Evolutionary conservation across 192 early-diverging fungal species (phyloP).

Genomic region (Coemansia sp.): DNA sequence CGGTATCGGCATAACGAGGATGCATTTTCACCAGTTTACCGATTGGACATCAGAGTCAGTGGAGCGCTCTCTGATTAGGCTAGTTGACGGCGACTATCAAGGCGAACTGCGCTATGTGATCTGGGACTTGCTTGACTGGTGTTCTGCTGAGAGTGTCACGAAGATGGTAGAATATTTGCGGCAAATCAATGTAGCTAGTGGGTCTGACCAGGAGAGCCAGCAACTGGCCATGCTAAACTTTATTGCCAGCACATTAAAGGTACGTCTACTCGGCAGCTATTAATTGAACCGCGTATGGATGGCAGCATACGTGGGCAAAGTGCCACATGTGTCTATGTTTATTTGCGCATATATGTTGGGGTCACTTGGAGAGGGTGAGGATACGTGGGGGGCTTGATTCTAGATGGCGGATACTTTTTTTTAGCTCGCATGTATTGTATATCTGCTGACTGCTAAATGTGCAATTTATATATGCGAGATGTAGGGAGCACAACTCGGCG

Average conservation of each 20-base stretch:
- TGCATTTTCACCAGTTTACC: slow-evolving; percentile 40
- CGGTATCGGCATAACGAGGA: slow-evolving; percentile 31
- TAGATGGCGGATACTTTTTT: background rate
- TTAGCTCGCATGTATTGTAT: background rate
- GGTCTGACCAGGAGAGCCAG: slow-evolving; percentile 18
- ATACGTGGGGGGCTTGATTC: background rate
- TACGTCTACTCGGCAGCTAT: slow-evolving; percentile 12
- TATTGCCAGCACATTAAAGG: slow-evolving; percentile 31
- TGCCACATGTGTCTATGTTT: background rate
- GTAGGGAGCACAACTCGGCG: slow-evolving; percentile 37
- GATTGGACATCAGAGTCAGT: slow-evolving; percentile 30
- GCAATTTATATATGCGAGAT: slow-evolving; percentile 10
- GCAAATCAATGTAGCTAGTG: slow-evolving; percentile 10
- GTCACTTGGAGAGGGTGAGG: background rate
- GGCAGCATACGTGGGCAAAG: background rate
- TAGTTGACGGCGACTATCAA: slow-evolving; percentile 16
- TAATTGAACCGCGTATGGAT: background rate
- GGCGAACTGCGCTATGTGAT: slow-evolving; percentile 36
- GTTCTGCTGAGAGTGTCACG: background rate
- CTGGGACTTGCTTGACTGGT: slow-evolving; percentile 32
- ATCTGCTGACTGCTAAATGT: background rate
- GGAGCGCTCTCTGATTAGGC: slow-evolving; percentile 6
- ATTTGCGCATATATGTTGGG: background rate
- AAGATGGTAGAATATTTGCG: slow-evolving; percentile 17
- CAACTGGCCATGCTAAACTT: slow-evolving; percentile 31